Evolutionary conservation across 768 basidiomycete species (phyloP).

Genomic region (Lactarius evosmus): DNA sequence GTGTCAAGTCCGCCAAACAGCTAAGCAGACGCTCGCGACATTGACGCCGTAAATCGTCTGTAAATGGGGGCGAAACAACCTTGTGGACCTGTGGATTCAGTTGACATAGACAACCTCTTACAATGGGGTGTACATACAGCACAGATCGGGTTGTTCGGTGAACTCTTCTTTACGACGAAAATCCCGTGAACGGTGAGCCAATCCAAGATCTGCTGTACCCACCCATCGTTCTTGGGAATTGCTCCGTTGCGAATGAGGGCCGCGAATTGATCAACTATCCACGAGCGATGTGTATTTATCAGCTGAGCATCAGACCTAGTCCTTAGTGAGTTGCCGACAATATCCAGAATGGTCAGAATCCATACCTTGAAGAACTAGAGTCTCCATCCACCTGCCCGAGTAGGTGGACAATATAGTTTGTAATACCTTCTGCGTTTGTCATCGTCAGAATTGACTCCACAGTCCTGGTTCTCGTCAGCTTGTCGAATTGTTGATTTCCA

Average conservation of each 20-base stretch:
- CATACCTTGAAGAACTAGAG: constrained; percentile 43
- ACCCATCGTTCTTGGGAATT: constrained; percentile 76
- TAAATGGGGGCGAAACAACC: constrained; percentile 63
- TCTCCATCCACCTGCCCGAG: constrained; percentile 56
- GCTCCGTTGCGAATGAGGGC: constrained; percentile 74
- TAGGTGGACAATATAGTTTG: constrained; percentile 71
- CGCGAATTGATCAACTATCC: constrained; percentile 85
- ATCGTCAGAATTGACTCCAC: constrained; percentile 78
- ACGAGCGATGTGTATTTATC: constrained; percentile 58
- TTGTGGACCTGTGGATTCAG: constrained; percentile 49
- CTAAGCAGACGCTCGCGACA: constrained; percentile 70
- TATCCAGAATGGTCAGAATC: constrained; percentile 9
- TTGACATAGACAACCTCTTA: constrained; percentile 6
- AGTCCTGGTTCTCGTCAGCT: constrained; percentile 87
- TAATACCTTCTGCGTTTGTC: constrained; percentile 72
- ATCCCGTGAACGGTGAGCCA: constrained; percentile 83
- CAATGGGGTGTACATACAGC: constrained; percentile 47
- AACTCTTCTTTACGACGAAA: constrained; percentile 71
- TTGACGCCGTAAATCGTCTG: constrained; percentile 62
- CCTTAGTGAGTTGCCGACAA: constrained; percentile 7
- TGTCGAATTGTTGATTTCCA: constrained; percentile 88
- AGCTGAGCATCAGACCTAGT: constrained; percentile 45
- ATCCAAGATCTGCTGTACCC: constrained; percentile 71
- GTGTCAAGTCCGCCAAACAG: constrained; percentile 70
- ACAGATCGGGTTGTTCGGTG: constrained; percentile 55